Conservation (phyloP, 176 grass and related monocot genomes). For the Cenchrus purpureus region DNA sequence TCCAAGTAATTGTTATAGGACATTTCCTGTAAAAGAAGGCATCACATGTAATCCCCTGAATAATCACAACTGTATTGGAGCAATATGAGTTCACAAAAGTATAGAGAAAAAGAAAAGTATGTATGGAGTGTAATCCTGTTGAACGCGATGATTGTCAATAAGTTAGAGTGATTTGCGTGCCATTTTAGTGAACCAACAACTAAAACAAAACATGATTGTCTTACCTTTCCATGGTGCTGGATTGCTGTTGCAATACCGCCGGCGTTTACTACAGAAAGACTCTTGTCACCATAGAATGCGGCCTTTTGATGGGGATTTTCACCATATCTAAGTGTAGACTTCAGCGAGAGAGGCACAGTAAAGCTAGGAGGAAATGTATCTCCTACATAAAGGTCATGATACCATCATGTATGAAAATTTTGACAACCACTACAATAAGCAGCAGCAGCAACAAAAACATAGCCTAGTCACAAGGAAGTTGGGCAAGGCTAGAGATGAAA, state of each 20-base stretch:
- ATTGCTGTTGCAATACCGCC: constrained; percentile 88
- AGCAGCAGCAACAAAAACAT: too few relatives aligned
- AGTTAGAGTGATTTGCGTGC: not conserved
- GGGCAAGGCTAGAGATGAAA: too few relatives aligned
- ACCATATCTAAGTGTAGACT: constrained; percentile 76
- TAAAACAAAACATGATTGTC: not conserved
- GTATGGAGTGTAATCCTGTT: not conserved
- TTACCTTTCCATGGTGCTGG: constrained; percentile 91
- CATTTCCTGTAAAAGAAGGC: constrained; percentile 71
- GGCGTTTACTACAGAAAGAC: constrained; percentile 71
- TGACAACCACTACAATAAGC: constrained; percentile 12
- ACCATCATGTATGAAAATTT: not conserved
- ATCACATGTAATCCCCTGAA: not conserved
- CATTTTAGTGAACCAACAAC: not conserved
- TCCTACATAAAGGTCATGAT: constrained; percentile 49
- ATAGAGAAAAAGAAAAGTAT: not conserved
- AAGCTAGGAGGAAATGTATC: constrained; percentile 71
- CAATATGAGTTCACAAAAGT: not conserved
- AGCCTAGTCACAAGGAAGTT: too few relatives aligned
- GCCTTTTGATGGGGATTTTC: constrained; percentile 99
- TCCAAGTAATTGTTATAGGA: constrained; percentile 98
- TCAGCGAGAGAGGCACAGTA: constrained; percentile 75
- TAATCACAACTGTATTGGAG: not conserved
- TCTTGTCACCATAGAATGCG: constrained; percentile 86
- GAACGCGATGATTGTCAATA: not conserved